Base-by-base conservation (phyloP, 108 stramenopile species). In the Aurantiochytrium sp. region DNA sequence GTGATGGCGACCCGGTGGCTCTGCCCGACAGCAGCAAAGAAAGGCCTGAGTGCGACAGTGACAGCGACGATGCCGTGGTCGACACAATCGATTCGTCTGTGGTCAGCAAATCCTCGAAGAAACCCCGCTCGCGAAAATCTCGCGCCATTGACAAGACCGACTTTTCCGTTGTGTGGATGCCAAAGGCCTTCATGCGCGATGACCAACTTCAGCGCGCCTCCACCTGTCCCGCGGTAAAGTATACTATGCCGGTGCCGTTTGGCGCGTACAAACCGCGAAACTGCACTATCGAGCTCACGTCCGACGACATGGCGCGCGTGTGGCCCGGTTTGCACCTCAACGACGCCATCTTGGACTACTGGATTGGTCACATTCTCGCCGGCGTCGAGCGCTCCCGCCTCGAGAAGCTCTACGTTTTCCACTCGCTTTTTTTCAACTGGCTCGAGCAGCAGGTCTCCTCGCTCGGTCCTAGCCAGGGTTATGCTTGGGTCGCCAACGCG, bases 351-450 rank as follows among this genome's bases (percentile, higher is more conserved):
- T 12, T 81, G 0, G 73, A 81, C 45, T 81, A 81, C 73, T 81
- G 73, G 42, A 81, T 81, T 24, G 73, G 42, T 6, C 39, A 48
- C 39, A 48, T 81, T 41, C 45, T 81, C n/a, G 2, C 42, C 6
- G 10, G 30, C 42, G 45, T 81, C 2, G 42, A 41, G 10, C 73
- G 21, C 17, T 6, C n/a, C 10, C 73, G 42, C 30, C 39, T 21
- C 10, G 88, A 73, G 1, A 87, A 52, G 42, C 24, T 89, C 27
- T 90, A 91, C 85, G 55, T 89, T 27, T 90, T 91, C 88, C 87
- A 42, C 32, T 91, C 90, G 37, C 90, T 90, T 59, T 91, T 91
- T 68, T 91, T 89, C 88, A 89, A 89, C 34, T 90, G 90, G 88
- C 86, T 91, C 52, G 34, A 4, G 12, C 32, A 30, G 19, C 73